Base-by-base conservation (phyloP, 257 asterid species). In the Pogostemon cablin region DNA sequence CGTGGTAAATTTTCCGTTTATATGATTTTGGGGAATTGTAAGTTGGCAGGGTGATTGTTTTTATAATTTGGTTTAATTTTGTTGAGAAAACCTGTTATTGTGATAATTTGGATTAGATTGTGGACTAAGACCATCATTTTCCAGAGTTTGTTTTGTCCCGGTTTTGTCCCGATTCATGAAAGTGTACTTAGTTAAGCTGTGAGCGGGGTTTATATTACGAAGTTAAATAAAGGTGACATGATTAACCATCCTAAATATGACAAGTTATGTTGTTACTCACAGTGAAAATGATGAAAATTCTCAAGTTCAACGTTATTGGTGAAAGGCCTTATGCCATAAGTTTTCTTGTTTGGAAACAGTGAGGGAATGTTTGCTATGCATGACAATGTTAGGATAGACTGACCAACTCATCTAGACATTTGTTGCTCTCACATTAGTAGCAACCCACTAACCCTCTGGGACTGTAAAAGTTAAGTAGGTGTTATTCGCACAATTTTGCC, bases 1-100 rank as follows among this genome's bases (percentile, higher is more conserved):
- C 76, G 52, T 20, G 95, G 97, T 90, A 74, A 65, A 68, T 32
- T 69, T 52, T 40, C 44, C 49, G 8, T 10, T 46, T 5, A 9
- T 59, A 8, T 10, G 7, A 46, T 67, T 72, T 39, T 25, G 55
- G 55, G 12, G 49, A 39, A 17, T 72, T 43, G 52, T 25, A 44
- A 48, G 3, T 3, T 9, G 10, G 35, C 11, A 38, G 49, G 15
- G 42, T 40, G 67, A 12, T 32, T 47, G 25, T 50, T 60, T 71
- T 25, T 52, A 3, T 32, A 57, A 39, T 35, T 49, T 61, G 57
- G 8, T 44, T 68, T 62, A 9, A 46, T 62, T 54, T 69, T 43
- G 5, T 7, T 49, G 32, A 42, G 40, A 32, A 55, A 43, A 39
- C 40, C 42, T 47, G 44, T 44, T 15, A 39, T 25, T 1, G 32